Evolutionary conservation across 352 stramenopile genomes (phyloP), one percentile per base, ranked within the genome.

Genomic region (Globisporangium viniferum): DNA sequence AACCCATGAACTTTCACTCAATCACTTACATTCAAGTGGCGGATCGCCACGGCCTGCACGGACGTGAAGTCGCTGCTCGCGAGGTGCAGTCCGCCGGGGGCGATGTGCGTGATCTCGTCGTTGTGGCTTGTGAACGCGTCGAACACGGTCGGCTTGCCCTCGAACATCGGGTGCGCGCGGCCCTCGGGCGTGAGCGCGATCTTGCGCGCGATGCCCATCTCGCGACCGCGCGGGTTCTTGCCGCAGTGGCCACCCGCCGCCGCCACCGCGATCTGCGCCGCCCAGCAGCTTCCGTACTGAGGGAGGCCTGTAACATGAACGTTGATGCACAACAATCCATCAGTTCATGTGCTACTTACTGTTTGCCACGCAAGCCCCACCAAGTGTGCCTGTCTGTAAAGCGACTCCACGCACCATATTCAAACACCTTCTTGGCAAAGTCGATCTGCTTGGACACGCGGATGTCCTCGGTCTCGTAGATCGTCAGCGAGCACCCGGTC

Each of bases 231-330:
- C 27, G 81, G 83, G 67, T 94, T 94, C 53, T 78, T 68, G 48
- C 72, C 83, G 61, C 83, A 91, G 60, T 86, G 67, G 14, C 86
- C 86, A 57, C 82, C 80, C 35, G 86, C 80, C 57, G 84, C 84
- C 55, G 73, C 72, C 20, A 93, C 84, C 8, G 87, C 87, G 61
- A 94, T 91, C 75, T 94, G 87, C 62, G 82, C 84, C 22, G 81
- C 87, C 83, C 83, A 94, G 74, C 87, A 94, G 61, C 84, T 93
- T 48, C 87, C 87, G 57, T 89, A 94, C 70, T 94, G 84, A 39
- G 82, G 84, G 39, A 91, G 73, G 12, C 83, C 82, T 90, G 44
- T 14, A 27, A 33, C 44, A 27, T 57, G 59, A 18, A n/a, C 20
- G 18, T n/a, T 35, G 10, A 48, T 0, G 29, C 5, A 24, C 15